These are phyloP conservation scores for Herpetospermum pedunculosum DNA, from an alignment of 306 rosid genomes.

Conservation along the genomic window DNA sequence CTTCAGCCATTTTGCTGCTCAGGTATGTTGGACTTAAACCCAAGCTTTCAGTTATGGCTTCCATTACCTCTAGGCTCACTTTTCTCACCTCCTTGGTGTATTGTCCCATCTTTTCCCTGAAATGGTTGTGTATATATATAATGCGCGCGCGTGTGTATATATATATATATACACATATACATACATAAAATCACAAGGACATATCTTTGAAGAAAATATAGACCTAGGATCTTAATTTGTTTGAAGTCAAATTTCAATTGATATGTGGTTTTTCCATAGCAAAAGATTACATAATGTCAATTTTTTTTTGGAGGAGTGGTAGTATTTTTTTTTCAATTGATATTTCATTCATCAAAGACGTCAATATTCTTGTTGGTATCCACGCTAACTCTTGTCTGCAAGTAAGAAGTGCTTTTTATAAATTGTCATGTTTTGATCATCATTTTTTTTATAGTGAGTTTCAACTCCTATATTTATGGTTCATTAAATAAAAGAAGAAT, in stretches of 20 bases:
- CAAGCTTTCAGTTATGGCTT: constrained; percentile 35
- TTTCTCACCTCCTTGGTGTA: constrained; percentile 32
- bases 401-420: background rate
- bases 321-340: background rate
- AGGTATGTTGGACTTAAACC: constrained; percentile 22
- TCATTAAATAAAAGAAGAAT: background rate
- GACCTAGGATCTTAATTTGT: background rate
- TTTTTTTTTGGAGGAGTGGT: background rate
- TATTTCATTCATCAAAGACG: background rate
- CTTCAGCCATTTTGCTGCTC: constrained; percentile 22
- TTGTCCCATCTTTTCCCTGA: constrained; percentile 40
- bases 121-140: background rate
- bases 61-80: constrained; percentile 23
- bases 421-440: background rate
- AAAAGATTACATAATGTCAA: background rate
- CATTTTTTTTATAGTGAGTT: background rate
- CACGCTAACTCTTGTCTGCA: background rate
- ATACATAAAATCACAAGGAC: background rate
- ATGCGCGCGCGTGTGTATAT: background rate
- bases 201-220: background rate
- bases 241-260: background rate
- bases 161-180: background rate
- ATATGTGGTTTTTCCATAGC: background rate
- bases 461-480: background rate
- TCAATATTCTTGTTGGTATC: background rate